Evolutionary conservation across 495 filamentous ascomycete species (phyloP).

Genomic region (Extremus antarcticus): DNA sequence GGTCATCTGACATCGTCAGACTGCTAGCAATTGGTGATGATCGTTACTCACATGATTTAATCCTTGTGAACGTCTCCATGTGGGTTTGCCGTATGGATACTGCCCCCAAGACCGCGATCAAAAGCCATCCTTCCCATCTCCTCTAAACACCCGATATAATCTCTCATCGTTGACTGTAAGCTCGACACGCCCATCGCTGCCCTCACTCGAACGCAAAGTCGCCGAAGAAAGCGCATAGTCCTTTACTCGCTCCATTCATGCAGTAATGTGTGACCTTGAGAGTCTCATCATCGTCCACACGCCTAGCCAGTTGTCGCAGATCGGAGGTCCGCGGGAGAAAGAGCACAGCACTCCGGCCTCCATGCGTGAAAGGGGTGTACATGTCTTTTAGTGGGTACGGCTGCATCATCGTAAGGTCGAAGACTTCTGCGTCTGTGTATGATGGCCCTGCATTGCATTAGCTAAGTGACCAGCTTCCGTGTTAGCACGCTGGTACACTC

Average conservation of each 20-base stretch:
- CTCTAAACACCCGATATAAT: too few relatives aligned
- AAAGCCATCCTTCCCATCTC: neutral
- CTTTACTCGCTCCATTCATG: constrained; percentile 81
- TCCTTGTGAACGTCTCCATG: too few relatives aligned
- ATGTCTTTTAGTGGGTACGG: constrained; percentile 64
- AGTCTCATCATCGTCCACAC: constrained; percentile 38
- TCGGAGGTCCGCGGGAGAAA: constrained; percentile 87
- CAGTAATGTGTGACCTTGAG: constrained; percentile 82
- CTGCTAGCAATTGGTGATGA: too few relatives aligned
- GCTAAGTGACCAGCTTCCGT: neutral
- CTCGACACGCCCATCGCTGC: neutral
- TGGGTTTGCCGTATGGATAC: too few relatives aligned
- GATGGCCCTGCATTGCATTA: constrained; percentile 45
- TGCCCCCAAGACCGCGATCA: too few relatives aligned
- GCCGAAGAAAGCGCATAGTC: constrained; percentile 17
- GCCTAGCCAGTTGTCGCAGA: constrained; percentile 64
- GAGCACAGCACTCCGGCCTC: constrained; percentile 50
- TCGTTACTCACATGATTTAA: too few relatives aligned
- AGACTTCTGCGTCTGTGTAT: constrained; percentile 67
- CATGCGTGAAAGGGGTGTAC: constrained; percentile 44
- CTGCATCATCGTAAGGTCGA: constrained; percentile 76
- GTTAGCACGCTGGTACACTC: too few relatives aligned
- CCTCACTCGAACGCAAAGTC: constrained; percentile 3
- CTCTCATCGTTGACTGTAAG: too few relatives aligned
- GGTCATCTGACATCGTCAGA: too few relatives aligned